phyloP scores from a whole-genome alignment of 2,329 filamentous ascomycete genomes.

The Meredithiella fracta region DNA sequence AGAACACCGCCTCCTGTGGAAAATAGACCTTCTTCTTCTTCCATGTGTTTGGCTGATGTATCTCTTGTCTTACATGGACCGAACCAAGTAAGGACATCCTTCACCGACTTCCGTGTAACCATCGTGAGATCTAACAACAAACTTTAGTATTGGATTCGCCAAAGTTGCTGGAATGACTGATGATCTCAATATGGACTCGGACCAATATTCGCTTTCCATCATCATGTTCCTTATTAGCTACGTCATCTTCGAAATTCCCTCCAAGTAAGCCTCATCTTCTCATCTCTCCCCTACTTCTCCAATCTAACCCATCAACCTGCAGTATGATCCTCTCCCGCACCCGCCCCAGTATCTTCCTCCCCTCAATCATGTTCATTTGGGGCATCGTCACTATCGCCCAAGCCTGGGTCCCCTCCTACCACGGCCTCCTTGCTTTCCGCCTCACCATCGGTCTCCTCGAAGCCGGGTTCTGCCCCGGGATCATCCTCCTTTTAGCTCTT shows the following conservation, averaged over 20 bases:
- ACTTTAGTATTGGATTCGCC: neutral
- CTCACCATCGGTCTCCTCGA: neutral
- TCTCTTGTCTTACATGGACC: neutral
- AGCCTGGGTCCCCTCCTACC: neutral
- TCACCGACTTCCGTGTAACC: no score
- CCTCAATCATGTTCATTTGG: neutral
- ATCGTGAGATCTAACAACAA: neutral
- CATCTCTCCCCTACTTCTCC: neutral
- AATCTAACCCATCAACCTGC: neutral
- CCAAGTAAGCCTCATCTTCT: neutral
- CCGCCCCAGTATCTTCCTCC: neutral
- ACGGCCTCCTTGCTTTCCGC: neutral
- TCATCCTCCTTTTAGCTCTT: neutral
- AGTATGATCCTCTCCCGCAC: neutral
- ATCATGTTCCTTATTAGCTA: constrained; percentile 1
- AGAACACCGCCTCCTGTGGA: neutral
- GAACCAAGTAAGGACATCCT: neutral
- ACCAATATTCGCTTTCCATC: neutral
- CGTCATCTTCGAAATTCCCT: neutral
- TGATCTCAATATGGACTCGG: constrained; percentile 12
- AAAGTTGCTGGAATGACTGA: neutral
- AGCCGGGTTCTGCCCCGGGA: neutral
- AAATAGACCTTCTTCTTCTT: neutral
- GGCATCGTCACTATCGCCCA: neutral
- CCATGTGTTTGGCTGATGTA: neutral